phyloP scores from a whole-genome alignment of 2,329 filamentous ascomycete genomes.

The Talaromyces rugulosus region DNA sequence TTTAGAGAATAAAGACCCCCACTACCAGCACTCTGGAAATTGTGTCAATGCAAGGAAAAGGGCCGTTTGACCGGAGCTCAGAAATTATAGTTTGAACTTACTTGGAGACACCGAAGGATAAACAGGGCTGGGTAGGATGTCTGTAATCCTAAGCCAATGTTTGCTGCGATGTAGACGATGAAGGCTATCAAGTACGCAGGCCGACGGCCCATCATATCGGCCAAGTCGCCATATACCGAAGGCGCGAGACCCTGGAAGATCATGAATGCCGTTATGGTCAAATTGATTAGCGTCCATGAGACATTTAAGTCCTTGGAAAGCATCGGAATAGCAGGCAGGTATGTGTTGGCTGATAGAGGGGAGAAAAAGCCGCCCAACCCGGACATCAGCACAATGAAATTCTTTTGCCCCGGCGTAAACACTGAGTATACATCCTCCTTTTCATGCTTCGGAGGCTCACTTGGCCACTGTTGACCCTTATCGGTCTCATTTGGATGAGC shows the following conservation, averaged over 20 bases:
- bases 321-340: slow-evolving; percentile 41
- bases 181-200: slow-evolving; percentile 52
- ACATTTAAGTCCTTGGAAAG: slow-evolving; percentile 39
- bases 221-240: slow-evolving; percentile 48
- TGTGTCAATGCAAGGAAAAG: neutral
- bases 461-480: neutral
- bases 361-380: slow-evolving; percentile 2
- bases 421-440: neutral
- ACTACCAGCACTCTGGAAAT: neutral
- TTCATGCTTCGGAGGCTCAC: neutral
- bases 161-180: slow-evolving; percentile 35
- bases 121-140: slow-evolving; percentile 29
- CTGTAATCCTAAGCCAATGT: slow-evolving; percentile 36
- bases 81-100: slow-evolving; percentile 36
- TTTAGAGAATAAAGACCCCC: neutral
- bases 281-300: slow-evolving; percentile 33
- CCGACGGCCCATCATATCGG: slow-evolving; percentile 48
- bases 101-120: slow-evolving; percentile 34
- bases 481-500: neutral
- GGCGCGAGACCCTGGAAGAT: slow-evolving; percentile 53
- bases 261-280: slow-evolving; percentile 45
- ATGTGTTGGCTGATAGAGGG: slow-evolving; percentile 27
- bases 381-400: slow-evolving; percentile 5
- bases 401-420: neutral
- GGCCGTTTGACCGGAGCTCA: slow-evolving; percentile 25